Evolutionary conservation across 768 basidiomycete species (phyloP).

Genomic region (Gyrodon lividus): DNA sequence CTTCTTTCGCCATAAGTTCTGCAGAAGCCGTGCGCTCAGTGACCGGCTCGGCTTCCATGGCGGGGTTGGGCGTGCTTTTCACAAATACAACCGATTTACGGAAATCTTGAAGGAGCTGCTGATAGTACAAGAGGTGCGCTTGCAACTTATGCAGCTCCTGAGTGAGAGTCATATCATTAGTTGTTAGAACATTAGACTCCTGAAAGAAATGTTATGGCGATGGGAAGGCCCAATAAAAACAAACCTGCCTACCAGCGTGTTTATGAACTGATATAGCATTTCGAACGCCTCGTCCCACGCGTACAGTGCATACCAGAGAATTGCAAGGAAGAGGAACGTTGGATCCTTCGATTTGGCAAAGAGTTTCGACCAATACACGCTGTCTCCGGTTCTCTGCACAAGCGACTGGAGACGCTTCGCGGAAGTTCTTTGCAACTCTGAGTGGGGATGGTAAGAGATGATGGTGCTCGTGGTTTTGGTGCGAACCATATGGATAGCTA

Average conservation of each 20-base stretch:
- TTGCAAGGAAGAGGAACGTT: conserved; percentile 51
- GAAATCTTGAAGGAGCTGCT: conserved; percentile 54
- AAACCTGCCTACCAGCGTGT: conserved; percentile 39
- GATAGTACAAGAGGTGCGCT: conserved; percentile 58
- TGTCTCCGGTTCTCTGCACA: conserved; percentile 28
- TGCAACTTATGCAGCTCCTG: conserved; percentile 56
- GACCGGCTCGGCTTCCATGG: conserved; percentile 31
- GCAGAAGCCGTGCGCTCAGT: conserved; percentile 22
- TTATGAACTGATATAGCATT: conserved; percentile 48
- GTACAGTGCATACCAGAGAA: conserved; percentile 60
- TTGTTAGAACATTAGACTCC: conserved; percentile 46
- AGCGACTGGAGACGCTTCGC: conserved; percentile 30
- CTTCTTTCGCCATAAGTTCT: conserved; percentile 45
- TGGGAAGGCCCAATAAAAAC: neutral
- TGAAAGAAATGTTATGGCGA: conserved; percentile 15
- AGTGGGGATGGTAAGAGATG: conserved; percentile 32
- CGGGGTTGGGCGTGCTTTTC: conserved; percentile 46
- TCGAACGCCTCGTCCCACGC: conserved; percentile 64
- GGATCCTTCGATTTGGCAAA: conserved; percentile 40
- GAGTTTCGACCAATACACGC: conserved; percentile 37
- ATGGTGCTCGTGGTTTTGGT: conserved; percentile 25
- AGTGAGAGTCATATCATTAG: conserved; percentile 44
- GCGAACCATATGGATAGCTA: conserved; percentile 53
- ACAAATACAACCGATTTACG: conserved; percentile 49
- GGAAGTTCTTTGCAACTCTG: conserved; percentile 23